Conservation (phyloP, 805 yeast species). For the Yarrowia porcina region DNA sequence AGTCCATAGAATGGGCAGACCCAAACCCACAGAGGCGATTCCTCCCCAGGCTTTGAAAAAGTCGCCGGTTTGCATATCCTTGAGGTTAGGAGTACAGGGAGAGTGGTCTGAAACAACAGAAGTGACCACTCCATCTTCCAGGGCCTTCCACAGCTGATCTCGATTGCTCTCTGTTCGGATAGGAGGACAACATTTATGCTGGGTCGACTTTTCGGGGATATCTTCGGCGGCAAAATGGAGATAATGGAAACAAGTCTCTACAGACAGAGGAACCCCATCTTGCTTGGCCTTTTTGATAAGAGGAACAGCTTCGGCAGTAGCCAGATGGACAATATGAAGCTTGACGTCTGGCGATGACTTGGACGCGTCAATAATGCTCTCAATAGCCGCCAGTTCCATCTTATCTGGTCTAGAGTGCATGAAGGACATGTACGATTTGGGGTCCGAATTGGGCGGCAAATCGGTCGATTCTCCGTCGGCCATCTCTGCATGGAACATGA, state of each 20-base stretch:
- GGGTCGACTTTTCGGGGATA: slow-evolving; percentile 74
- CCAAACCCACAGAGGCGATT: slow-evolving; percentile 87
- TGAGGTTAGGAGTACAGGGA: slow-evolving; percentile 90
- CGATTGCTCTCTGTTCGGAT: slow-evolving; percentile 75
- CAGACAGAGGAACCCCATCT: slow-evolving; percentile 49
- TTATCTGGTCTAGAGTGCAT: slow-evolving; percentile 83
- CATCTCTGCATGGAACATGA: slow-evolving; percentile 95
- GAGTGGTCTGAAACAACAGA: slow-evolving; percentile 95
- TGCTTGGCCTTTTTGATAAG: slow-evolving; percentile 61
- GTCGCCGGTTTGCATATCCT: slow-evolving; percentile 77
- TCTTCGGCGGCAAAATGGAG: slow-evolving; percentile 72
- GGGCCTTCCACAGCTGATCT: slow-evolving; percentile 71
- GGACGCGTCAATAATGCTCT: slow-evolving; percentile 64
- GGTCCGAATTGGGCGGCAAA: slow-evolving; percentile 41
- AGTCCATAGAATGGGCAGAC: slow-evolving; percentile 76
- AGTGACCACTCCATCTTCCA: slow-evolving; percentile 60
- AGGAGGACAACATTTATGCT: slow-evolving; percentile 94
- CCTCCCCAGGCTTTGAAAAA: slow-evolving; percentile 97
- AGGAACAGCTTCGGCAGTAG: slow-evolving; percentile 81
- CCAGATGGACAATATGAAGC: slow-evolving; percentile 86
- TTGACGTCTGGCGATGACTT: slow-evolving; percentile 39
- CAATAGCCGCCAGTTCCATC: slow-evolving; percentile 82
- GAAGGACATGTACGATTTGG: slow-evolving; percentile 66
- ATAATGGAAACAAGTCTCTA: slow-evolving; percentile 95
- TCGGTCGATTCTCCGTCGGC: slow-evolving; percentile 34